Percentiles rank a stretch among this genome's conserved stretches.
These are phyloP conservation scores for Pascua sp. DNA, from an alignment of 1,284 basidiomycete genomes.

Conservation along the genomic window DNA sequence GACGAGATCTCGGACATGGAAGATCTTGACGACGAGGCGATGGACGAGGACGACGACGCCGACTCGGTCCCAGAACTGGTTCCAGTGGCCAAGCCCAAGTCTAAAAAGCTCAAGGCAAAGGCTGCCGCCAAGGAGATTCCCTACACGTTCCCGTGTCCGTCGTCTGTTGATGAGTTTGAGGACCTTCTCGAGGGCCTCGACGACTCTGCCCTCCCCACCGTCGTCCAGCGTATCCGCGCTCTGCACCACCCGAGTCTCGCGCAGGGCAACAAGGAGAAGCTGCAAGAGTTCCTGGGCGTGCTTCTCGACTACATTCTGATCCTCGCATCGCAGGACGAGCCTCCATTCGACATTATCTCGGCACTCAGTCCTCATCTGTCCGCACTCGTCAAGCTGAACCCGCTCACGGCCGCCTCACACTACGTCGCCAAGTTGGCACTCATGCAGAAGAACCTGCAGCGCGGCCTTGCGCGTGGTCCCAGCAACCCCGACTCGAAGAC, in stretches of 20 bases:
- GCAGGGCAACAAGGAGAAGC: constrained; percentile 84
- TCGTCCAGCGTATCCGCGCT: constrained; percentile 86
- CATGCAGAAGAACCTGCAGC: constrained; percentile 92
- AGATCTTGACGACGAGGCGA: constrained; percentile 35
- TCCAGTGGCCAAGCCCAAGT: constrained; percentile 22
- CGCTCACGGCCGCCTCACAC: constrained; percentile 70
- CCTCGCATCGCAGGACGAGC: constrained; percentile 62
- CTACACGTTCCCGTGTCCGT: constrained; percentile 86
- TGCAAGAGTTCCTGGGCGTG: constrained; percentile 76
- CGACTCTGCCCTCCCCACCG: constrained; percentile 70
- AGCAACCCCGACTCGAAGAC: constrained; percentile 66
- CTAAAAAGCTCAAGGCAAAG: constrained; percentile 52
- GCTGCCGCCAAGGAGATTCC: constrained; percentile 66
- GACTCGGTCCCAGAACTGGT: constrained; percentile 34
- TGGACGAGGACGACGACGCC: constrained; percentile 40
- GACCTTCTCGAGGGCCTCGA: constrained; percentile 67
- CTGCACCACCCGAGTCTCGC: constrained; percentile 87
- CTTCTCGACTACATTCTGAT: constrained; percentile 90
- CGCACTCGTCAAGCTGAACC: constrained; percentile 75
- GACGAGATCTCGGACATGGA: constrained; percentile 27
- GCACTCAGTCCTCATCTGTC: constrained; percentile 76
- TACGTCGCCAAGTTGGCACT: constrained; percentile 79
- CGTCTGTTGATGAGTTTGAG: constrained; percentile 81
- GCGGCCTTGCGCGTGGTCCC: constrained; percentile 74
- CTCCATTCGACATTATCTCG: constrained; percentile 59